phyloP scores from a whole-genome alignment of 805 yeast genomes.

The Yarrowia sp. region DNA sequence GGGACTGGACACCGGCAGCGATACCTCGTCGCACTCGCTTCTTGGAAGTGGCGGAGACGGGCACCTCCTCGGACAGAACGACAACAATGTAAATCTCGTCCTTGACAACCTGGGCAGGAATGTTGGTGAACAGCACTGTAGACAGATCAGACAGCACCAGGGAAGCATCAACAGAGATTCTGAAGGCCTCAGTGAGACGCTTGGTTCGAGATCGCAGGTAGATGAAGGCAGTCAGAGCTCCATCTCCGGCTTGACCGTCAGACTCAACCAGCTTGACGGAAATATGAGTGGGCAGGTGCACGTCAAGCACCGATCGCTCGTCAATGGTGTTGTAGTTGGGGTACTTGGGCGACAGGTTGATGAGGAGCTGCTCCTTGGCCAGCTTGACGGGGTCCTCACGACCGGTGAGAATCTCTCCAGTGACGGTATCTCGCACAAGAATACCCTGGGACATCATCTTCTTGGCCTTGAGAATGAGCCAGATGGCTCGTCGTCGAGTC shows the following conservation, averaged over 20 bases:
- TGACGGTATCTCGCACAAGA: slow-evolving; percentile 47
- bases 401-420: slow-evolving; percentile 47
- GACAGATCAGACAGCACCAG: slow-evolving; percentile 71
- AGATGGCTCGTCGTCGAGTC: slow-evolving; percentile 47
- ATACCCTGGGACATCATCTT: slow-evolving; percentile 49
- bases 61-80: slow-evolving; percentile 72
- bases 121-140: slow-evolving; percentile 79
- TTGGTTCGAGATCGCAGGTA: slow-evolving; percentile 68
- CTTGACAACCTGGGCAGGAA: slow-evolving; percentile 66
- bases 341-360: slow-evolving; percentile 75
- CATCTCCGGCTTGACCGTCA: slow-evolving; percentile 59
- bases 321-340: slow-evolving; percentile 53
- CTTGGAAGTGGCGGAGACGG: slow-evolving; percentile 50
- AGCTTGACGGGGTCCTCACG: slow-evolving; percentile 59
- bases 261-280: slow-evolving; percentile 80
- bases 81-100: slow-evolving; percentile 79
- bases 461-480: slow-evolving; percentile 47
- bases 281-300: slow-evolving; percentile 58
- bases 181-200: slow-evolving; percentile 80
- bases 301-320: slow-evolving; percentile 39
- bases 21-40: slow-evolving; percentile 69
- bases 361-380: slow-evolving; percentile 70
- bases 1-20: slow-evolving; percentile 88
- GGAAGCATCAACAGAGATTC: slow-evolving; percentile 66
- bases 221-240: slow-evolving; percentile 79